A percentile compares a stretch with the other conserved stretches of the same genome.
These are phyloP conservation scores for Tolypocladium paradoxum DNA, from an alignment of 2,329 filamentous ascomycete genomes.

Conservation along the genomic window DNA sequence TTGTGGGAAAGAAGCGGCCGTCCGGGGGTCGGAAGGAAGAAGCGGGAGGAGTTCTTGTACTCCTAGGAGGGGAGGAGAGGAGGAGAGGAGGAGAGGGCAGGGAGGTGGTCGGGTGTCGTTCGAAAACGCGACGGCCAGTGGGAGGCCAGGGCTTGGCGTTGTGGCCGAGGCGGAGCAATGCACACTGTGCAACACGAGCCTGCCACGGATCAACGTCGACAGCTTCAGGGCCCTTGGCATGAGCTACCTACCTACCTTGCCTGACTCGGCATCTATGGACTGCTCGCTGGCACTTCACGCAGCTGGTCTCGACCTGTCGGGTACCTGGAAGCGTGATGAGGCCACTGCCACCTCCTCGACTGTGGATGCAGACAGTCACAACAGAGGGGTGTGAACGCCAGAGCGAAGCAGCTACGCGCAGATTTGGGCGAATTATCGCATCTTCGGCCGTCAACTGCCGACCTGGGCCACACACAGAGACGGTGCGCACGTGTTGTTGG, in stretches of 20 bases:
- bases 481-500: too few species aligned
- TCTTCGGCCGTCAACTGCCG: too few species aligned
- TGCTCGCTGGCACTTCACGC: not conserved
- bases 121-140: not conserved
- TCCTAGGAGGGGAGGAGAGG: conserved; percentile 5
- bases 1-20: conserved; percentile 9
- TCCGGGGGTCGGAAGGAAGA: conserved; percentile 3
- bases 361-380: not conserved
- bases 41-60: conserved; percentile 5
- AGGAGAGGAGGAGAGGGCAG: not conserved
- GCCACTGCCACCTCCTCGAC: not conserved
- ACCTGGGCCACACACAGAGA: too few species aligned
- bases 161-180: not conserved
- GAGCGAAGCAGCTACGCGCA: not conserved
- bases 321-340: not conserved
- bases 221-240: not conserved
- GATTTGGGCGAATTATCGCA: not conserved
- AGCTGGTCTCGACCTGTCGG: not conserved
- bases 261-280: not conserved
- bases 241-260: too few species aligned
- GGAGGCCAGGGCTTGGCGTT: not conserved
- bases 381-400: not conserved
- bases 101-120: not conserved
- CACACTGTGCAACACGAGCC: not conserved
- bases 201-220: not conserved